Percentiles rank a stretch among this genome's conserved stretches.
Evolutionary conservation across 2,329 filamentous ascomycete species (phyloP).

Genomic region (Alternaria triticina): DNA sequence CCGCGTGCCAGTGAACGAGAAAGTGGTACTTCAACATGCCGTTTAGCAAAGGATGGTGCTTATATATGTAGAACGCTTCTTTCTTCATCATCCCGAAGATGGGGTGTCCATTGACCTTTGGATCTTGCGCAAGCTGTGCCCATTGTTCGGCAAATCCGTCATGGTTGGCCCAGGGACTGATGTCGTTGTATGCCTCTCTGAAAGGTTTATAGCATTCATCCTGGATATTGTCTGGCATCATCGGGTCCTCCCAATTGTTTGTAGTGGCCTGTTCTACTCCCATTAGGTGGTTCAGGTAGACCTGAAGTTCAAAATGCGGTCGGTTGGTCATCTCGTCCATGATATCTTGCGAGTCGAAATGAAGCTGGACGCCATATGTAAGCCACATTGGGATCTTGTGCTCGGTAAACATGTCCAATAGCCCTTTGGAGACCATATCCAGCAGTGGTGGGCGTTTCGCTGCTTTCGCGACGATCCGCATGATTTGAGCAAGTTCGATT

Average conservation of each 20-base stretch:
- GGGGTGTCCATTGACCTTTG: neutral
- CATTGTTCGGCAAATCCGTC: neutral
- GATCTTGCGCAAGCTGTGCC: neutral
- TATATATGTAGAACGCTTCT: neutral
- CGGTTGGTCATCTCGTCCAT: neutral
- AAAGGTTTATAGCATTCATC: neutral
- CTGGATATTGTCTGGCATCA: neutral
- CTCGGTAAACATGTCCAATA: neutral
- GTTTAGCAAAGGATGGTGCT: neutral
- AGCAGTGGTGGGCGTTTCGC: neutral
- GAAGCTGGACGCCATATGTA: neutral
- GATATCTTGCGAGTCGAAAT: conserved; percentile 5
- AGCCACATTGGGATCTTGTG: neutral
- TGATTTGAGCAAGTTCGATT: neutral
- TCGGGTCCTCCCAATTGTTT: neutral
- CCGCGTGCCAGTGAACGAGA: neutral
- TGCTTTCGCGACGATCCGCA: neutral
- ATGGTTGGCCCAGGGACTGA: neutral
- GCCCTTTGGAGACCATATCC: conserved; percentile 1
- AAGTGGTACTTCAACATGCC: neutral
- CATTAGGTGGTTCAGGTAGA: neutral
- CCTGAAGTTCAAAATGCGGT: neutral
- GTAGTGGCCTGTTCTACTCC: neutral
- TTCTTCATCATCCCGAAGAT: neutral
- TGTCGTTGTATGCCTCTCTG: neutral